A percentile compares a stretch with the other conserved stretches of the same genome.
Conservation (phyloP, 1,139 yeast species). For the Yamadazyma siamensis region DNA sequence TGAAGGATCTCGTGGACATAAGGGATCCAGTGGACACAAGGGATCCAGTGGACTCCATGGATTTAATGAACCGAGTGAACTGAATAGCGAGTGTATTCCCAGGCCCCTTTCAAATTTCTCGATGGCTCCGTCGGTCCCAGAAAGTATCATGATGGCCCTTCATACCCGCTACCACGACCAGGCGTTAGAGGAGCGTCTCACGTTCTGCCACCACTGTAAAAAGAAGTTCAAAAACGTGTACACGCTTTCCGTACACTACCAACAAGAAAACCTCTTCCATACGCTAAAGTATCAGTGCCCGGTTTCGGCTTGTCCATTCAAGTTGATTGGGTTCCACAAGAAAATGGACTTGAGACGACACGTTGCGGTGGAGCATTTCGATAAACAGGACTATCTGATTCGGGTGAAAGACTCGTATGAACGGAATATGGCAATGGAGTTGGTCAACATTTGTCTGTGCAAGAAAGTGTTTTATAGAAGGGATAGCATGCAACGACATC, state of each 20-base stretch:
- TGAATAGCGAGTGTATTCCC: neutral
- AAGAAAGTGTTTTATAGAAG: constrained; percentile 50
- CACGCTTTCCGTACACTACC: constrained; percentile 10
- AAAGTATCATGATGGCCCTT: constrained; percentile 1
- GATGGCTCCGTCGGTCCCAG: neutral
- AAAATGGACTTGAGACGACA: constrained; percentile 58
- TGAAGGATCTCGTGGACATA: too few species aligned
- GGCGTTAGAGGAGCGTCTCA: constrained; percentile 1
- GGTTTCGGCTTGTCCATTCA: constrained; percentile 56
- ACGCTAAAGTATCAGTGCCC: constrained; percentile 37
- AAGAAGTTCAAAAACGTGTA: constrained; percentile 3
- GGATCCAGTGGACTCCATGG: neutral
- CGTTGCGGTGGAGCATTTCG: constrained; percentile 48
- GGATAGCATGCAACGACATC: constrained; percentile 53
- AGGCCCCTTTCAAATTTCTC: neutral
- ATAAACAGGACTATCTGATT: constrained; percentile 2
- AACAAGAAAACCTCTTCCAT: constrained; percentile 7
- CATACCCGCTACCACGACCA: neutral
- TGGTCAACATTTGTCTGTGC: constrained; percentile 26
- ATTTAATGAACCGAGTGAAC: neutral
- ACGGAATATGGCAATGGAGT: constrained; percentile 7
- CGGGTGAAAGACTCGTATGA: constrained; percentile 7
- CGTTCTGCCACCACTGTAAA: constrained; percentile 10
- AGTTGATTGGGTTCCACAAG: constrained; percentile 53
- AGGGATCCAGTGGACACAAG: neutral